phyloP scores from a whole-genome alignment of 2,329 filamentous ascomycete genomes.

The Botrytis deweyae region DNA sequence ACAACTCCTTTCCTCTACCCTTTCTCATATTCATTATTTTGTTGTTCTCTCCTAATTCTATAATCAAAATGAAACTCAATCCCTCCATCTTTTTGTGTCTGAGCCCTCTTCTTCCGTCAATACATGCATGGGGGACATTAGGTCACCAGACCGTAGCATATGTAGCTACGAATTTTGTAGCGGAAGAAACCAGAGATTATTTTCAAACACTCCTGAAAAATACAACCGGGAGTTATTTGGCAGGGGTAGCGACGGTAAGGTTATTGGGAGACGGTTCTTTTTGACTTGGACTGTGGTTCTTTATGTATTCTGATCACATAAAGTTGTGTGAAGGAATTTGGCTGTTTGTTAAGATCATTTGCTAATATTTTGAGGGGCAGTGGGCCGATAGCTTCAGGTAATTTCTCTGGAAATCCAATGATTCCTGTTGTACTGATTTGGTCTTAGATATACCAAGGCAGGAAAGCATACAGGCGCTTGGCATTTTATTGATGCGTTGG shows the following conservation, averaged over 20 bases:
- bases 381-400: conserved; percentile 58
- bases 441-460: conserved; percentile 58
- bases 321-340: not conserved
- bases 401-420: not conserved
- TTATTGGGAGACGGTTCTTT: not conserved
- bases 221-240: conserved; percentile 57
- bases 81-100: conserved; percentile 1
- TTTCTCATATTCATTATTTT: not conserved
- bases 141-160: conserved; percentile 67
- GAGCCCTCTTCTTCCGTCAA: conserved; percentile 20
- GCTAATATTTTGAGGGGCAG: not conserved
- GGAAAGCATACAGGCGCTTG: conserved; percentile 61
- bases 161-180: conserved; percentile 59
- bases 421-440: not conserved
- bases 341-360: not conserved
- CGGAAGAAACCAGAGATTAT: conserved; percentile 53
- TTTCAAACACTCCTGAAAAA: conserved; percentile 58
- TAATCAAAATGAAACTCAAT: not conserved
- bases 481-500: conserved; percentile 69
- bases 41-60: not conserved
- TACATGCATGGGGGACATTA: conserved; percentile 44
- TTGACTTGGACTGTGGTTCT: too few species aligned
- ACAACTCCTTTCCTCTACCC: not conserved
- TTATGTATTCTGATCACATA: not conserved
- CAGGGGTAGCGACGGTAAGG: conserved; percentile 53